Evolutionary conservation across 2,329 filamentous ascomycete species (phyloP).

Genomic region (Penicillium sp.): DNA sequence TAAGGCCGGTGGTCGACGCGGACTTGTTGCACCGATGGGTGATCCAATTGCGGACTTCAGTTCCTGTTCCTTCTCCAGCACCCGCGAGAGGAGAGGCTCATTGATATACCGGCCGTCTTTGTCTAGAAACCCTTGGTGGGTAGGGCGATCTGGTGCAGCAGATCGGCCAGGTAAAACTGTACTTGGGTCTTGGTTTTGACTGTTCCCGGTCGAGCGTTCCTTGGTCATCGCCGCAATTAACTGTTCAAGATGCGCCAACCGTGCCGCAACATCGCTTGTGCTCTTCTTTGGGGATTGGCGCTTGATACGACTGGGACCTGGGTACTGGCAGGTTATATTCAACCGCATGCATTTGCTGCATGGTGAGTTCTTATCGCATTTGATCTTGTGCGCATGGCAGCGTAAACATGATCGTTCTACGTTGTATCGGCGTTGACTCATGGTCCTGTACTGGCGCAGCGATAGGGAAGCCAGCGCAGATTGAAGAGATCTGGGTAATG

Average conservation of each 20-base stretch:
- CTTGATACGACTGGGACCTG: constrained; percentile 19
- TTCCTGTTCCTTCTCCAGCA: constrained; percentile 27
- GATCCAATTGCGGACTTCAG: constrained; percentile 22
- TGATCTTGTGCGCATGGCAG: constrained; percentile 30
- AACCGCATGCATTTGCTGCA: constrained; percentile 22
- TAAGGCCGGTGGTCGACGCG: constrained; percentile 10
- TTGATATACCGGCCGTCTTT: constrained; percentile 29
- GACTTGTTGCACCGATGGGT: constrained; percentile 4
- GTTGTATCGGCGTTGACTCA: constrained; percentile 22
- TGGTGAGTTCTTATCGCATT: constrained; percentile 23
- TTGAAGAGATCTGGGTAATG: not conserved
- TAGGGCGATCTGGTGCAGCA: not conserved
- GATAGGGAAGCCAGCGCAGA: not conserved
- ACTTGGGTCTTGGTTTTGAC: not conserved
- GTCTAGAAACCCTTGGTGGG: constrained; percentile 17
- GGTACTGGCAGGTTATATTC: constrained; percentile 22
- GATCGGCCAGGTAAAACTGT: not conserved
- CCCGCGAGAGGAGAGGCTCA: constrained; percentile 24
- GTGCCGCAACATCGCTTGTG: constrained; percentile 17
- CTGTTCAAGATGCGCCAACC: constrained; percentile 23
- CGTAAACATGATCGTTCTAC: constrained; percentile 29
- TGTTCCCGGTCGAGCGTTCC: not conserved
- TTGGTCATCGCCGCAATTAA: constrained; percentile 13
- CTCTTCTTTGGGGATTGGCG: constrained; percentile 17
- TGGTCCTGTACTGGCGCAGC: not conserved